Evolutionary conservation across 1,284 basidiomycete genomes (phyloP).

Genomic region (Ustilago tritici): DNA sequence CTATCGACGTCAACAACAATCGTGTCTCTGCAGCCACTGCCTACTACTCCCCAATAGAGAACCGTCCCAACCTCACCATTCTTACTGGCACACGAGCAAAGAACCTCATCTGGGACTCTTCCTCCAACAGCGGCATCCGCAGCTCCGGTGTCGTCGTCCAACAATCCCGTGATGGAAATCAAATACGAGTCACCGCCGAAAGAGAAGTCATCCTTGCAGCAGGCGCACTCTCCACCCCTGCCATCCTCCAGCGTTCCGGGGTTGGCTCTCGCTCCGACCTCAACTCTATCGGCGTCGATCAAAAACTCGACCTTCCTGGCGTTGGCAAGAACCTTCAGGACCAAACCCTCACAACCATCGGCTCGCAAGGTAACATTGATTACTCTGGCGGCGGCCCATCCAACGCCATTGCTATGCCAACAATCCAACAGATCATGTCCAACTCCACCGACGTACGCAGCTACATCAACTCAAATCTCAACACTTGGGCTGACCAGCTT

Average conservation of each 20-base stretch:
- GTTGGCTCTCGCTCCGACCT: constrained; percentile 70
- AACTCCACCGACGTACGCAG: constrained; percentile 44
- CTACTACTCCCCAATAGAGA: constrained; percentile 71
- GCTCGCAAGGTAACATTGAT: constrained; percentile 40
- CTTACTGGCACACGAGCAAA: constrained; percentile 70
- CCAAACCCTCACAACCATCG: constrained; percentile 69
- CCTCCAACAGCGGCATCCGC: constrained; percentile 28
- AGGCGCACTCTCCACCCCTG: constrained; percentile 71
- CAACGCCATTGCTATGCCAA: constrained; percentile 58
- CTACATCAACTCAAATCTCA: constrained; percentile 50
- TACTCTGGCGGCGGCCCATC: constrained; percentile 55
- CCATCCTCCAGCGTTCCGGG: constrained; percentile 71
- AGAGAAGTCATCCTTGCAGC: constrained; percentile 71
- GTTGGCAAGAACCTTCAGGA: constrained; percentile 71
- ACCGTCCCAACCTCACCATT: constrained; percentile 77
- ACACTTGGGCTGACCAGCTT: constrained; percentile 52
- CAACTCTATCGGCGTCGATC: constrained; percentile 61
- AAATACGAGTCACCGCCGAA: constrained; percentile 62
- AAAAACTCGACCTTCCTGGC: constrained; percentile 66
- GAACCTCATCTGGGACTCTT: constrained; percentile 56
- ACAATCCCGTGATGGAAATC: constrained; percentile 18
- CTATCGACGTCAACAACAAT: constrained; percentile 43
- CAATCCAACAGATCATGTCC: constrained; percentile 43
- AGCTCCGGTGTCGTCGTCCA: constrained; percentile 27
- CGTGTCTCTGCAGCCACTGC: constrained; percentile 71